Base-by-base conservation (phyloP, 164 flowering plant genomes). In the Dillenia suffruticosa region DNA sequence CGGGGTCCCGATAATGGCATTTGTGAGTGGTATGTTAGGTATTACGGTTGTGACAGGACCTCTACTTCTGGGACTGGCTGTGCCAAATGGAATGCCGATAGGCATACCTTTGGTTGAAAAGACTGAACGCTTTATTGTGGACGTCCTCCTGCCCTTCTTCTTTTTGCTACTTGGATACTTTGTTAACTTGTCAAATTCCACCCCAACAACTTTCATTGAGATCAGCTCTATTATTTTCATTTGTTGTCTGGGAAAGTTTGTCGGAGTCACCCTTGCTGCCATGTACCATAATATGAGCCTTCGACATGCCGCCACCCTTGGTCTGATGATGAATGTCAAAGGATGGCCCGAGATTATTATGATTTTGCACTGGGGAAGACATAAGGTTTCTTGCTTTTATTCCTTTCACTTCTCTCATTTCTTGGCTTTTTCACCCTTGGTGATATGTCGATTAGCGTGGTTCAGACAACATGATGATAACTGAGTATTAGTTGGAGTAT, bases 61-160 rank as follows among this genome's bases (percentile, higher is more conserved):
- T 32, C 2, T 43, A n/a, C 9, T 56, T 10, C 9, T 56, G 8
- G 59, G 59, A 10, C 45, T 56, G 48, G 13, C 17, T 8, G n/a
- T 56, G 9, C 59, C 59, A 10, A 11, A 12, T 56, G 59, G 59
- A 7, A 45, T 47, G 12, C 59, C 59, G 13, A 10, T 56, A 12
- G 59, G 59, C 59, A 12, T 19, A 56, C 17, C 46, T 5, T 13
- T 56, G n/a, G 16, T 32, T 10, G 59, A 56, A 10, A 56, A 9
- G 59, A 17, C 46, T 43, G 46, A 56, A 56, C 43, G 14, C 16
- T 56, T 56, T 56, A 9, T 56, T 43, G 12, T 40, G 46, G n/a
- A 32, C 4, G 43, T 32, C 15, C 46, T 56, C 9, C 45, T 56
- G 9, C 59, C 59, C 15, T 56, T 56, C 46, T 56, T 32, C 47